Percentiles rank a stretch among this genome's conserved stretches.
Conservation (phyloP, 768 basidiomycete genomes). For the Cystofilobasidium capitatum region DNA sequence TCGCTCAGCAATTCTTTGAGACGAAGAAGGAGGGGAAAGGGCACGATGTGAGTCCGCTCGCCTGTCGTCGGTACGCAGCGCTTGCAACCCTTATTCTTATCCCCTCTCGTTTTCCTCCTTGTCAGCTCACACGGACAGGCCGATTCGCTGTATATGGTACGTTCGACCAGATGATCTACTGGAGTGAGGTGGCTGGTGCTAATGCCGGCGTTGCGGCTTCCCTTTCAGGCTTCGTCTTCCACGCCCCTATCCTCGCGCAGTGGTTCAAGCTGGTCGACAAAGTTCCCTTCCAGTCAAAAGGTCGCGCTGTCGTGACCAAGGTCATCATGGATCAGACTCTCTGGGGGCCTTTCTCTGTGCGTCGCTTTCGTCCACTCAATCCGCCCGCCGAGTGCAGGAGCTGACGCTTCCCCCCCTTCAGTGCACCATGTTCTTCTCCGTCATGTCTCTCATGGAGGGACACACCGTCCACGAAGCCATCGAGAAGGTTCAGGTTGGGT, state of each 20-base stretch:
- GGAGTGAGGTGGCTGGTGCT: not conserved
- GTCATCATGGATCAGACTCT: slow-evolving; percentile 16
- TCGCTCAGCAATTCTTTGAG: slow-evolving; percentile 18
- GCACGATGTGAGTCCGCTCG: slow-evolving; percentile 16
- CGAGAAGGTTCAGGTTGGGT: slow-evolving; percentile 16
- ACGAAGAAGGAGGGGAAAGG: slow-evolving; percentile 1
- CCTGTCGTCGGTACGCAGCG: not conserved
- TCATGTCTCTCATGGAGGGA: slow-evolving; percentile 22
- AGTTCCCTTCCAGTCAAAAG: slow-evolving; percentile 8
- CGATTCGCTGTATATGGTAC: slow-evolving; percentile 15
- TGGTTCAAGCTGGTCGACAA: slow-evolving; percentile 24
- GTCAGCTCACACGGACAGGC: slow-evolving; percentile 15
- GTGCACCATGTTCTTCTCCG: slow-evolving; percentile 12
- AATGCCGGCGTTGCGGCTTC: not conserved
- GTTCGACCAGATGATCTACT: not conserved
- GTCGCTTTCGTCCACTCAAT: not conserved
- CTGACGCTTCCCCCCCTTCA: too few relatives aligned
- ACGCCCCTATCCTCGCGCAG: slow-evolving; percentile 20
- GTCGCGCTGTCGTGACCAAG: slow-evolving; percentile 6
- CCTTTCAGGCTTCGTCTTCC: slow-evolving; percentile 18
- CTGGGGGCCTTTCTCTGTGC: slow-evolving; percentile 16
- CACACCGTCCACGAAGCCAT: slow-evolving; percentile 8
- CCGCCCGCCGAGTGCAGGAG: not conserved
- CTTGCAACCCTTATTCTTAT: not conserved
- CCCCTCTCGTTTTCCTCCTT: not conserved